Evolutionary conservation across 2,329 filamentous ascomycete species (phyloP).

Genomic region (Diaporthe velutina): DNA sequence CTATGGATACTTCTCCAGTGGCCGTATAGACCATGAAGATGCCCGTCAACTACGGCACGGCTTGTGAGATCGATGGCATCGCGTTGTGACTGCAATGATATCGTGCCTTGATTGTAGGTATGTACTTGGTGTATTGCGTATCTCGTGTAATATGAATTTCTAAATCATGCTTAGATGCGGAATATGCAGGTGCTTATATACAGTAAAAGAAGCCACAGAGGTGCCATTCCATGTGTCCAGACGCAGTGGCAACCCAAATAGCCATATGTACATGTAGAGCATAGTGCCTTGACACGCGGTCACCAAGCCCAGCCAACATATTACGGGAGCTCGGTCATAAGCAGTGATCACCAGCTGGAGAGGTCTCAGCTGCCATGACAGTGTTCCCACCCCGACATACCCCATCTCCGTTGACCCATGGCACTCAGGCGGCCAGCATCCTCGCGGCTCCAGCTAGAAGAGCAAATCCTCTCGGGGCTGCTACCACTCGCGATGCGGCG

Average conservation of each 20-base stretch:
- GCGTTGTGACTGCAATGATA: not conserved
- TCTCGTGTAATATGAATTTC: not conserved
- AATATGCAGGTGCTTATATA: not conserved
- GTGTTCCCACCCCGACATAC: not conserved
- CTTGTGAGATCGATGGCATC: not conserved
- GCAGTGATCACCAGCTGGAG: no score
- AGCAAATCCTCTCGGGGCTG: not conserved
- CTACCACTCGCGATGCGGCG: not conserved
- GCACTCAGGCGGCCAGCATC: not conserved
- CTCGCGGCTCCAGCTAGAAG: not conserved
- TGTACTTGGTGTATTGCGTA: not conserved
- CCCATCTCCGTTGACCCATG: not conserved
- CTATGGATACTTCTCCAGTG: not conserved
- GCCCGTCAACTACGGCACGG: no score
- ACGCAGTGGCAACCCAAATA: not conserved
- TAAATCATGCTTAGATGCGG: not conserved
- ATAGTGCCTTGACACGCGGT: not conserved
- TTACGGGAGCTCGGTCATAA: not conserved
- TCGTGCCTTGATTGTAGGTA: not conserved
- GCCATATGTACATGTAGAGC: not conserved
- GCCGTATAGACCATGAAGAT: not conserved
- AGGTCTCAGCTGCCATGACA: not conserved
- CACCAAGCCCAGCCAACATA: not conserved
- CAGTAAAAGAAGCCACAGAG: not conserved
- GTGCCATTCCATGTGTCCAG: not conserved